Base-by-base conservation (phyloP, 164 flowering plant genomes). In the Tetracentron sinense region DNA sequence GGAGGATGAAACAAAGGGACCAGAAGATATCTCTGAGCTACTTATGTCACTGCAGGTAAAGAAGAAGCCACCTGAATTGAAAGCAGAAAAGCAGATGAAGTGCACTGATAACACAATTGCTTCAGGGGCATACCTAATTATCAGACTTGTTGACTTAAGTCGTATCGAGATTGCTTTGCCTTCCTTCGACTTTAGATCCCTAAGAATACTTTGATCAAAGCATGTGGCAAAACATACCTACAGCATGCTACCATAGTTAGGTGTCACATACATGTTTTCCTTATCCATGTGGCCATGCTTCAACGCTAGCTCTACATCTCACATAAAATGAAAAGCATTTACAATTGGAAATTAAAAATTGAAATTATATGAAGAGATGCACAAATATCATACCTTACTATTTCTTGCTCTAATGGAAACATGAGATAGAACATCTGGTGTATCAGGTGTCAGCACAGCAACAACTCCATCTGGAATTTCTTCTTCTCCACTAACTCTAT, bases 341-440 rank as follows among this genome's bases (percentile, higher is more conserved):
- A 53, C 22, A 26, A 63, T 19, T 10, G 14, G 23, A 2, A 44
- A 23, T n/a, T 4, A 30, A 6, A 61, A 62, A n/a, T n/a, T n/a
- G n/a, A n/a, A n/a, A n/a, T n/a, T n/a, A n/a, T n/a, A n/a, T n/a
- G n/a, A n/a, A n/a, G n/a, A n/a, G n/a, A n/a, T n/a, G n/a, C n/a
- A n/a, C n/a, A n/a, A n/a, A n/a, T n/a, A n/a, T n/a, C n/a, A 63
- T 63, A 94, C 99, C 87, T 91, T 94, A 79, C 96, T 51, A 75
- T 94, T 94, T 80, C 97, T 88, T 72, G 97, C 99, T 78, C 99
- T 83, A 47, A 94, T 96, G 64, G 99, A 94, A 72, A 94, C 97
- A 85, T 94, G 99, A 65, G 99, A 94, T 52, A 94, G 78, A 47
- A 94, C 96, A 84, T 94, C 97, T 51, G 97, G 99, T 96, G 91